A percentile compares a stretch with the other conserved stretches of the same genome.
These are phyloP conservation scores for Breviolum minutum DNA, from an alignment of 73 alveolate genomes.

Conservation along the genomic window DNA sequence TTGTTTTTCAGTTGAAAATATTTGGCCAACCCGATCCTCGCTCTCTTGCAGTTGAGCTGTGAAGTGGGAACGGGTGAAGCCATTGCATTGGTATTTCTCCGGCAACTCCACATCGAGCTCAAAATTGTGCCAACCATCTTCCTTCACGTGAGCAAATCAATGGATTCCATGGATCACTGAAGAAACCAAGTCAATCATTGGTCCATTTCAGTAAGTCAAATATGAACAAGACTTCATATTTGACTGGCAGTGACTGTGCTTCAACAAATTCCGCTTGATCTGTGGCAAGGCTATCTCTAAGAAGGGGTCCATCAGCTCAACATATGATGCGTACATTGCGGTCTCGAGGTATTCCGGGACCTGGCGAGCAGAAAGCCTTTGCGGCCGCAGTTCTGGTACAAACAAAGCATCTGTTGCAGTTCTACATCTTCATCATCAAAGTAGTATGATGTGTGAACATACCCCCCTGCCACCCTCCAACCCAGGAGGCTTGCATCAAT, in stretches of 20 bases:
- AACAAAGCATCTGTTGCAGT: not conserved
- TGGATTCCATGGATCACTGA: too few species aligned
- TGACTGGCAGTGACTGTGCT: slow-evolving; percentile 18
- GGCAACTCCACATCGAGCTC: slow-evolving; percentile 40
- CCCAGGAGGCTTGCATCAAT: too few species aligned
- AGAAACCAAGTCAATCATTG: not conserved
- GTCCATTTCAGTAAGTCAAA: not conserved
- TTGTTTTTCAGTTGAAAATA: not conserved
- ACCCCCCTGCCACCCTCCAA: too few species aligned
- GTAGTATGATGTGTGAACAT: too few species aligned
- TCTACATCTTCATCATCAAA: too few species aligned
- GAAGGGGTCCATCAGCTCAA: slow-evolving; percentile 63
- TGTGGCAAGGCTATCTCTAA: slow-evolving; percentile 7
- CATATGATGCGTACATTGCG: slow-evolving; percentile 31
- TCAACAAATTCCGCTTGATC: not conserved
- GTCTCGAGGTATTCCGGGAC: slow-evolving; percentile 10
- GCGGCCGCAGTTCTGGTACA: not conserved
- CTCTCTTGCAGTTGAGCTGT: slow-evolving; percentile 3
- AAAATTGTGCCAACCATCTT: not conserved
- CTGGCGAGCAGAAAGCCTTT: not conserved
- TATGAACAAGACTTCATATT: too few species aligned
- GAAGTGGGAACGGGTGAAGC: not conserved
- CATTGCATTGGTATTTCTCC: slow-evolving; percentile 16
- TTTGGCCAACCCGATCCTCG: slow-evolving; percentile 7
- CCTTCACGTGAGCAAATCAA: not conserved